Base-by-base conservation (phyloP, 441 rosid species). In the Gossypium aridum region DNA sequence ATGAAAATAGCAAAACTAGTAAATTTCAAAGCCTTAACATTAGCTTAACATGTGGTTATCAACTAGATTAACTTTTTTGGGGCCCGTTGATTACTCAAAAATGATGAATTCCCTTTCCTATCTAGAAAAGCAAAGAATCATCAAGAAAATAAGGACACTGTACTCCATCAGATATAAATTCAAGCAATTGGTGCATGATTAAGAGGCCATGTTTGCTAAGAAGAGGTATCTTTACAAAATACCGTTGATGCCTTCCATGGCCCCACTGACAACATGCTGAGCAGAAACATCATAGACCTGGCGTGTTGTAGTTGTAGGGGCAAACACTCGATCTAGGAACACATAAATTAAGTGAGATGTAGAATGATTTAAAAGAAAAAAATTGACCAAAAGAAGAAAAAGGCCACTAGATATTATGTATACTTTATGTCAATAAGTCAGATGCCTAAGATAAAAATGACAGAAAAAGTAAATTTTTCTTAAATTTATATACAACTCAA, bases 181-280 rank as follows among this genome's bases (percentile, higher is more conserved):
- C 45, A 39, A 39, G 45, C 45, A 8, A 8, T 8, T 39, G 45
- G 12, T 39, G 45, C 45, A 39, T 8, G 43, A 22, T 25, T 49
- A 69, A 53, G 65, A 75, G 55, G 60, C 13, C 12, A 60, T 6
- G 54, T 77, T 73, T 45, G 7, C 70, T 43, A 60, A 61, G 71
- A 60, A 68, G 68, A 74, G 20, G 57, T 45, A 25, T 56, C 7
- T 53, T 57, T 37, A 63, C 5, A 61, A 64, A 80, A 75, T 85
- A 96, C 99, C 99, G 66, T 90, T 96, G 77, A 96, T 60, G 77
- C 99, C 99, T 78, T 96, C 97, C 99, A 96, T 96, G 51, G 98
- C 90, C 83, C 99, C 97, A 82, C 83, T 79, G 78, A 96, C 92
- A 78, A 93, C 94, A 83, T 96, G 97, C 80, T 96, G 99, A 25